Base-by-base conservation (phyloP, 2,329 filamentous ascomycete genomes). In the Penicillium sp. region DNA sequence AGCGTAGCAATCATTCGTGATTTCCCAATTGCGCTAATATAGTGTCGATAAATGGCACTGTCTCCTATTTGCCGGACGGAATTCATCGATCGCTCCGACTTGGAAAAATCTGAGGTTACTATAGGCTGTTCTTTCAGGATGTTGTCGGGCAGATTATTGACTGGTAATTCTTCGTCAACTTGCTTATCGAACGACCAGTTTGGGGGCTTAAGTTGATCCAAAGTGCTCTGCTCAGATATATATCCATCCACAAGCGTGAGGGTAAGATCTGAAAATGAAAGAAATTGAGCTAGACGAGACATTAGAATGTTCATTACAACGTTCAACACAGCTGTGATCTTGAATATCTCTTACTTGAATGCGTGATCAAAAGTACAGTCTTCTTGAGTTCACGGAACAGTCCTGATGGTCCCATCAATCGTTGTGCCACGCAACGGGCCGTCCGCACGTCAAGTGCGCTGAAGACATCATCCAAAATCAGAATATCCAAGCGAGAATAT, bases 391-490 rank as follows among this genome's bases (percentile, higher is more conserved):
- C 14, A 13, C 54, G 54, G 4, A 56, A 26, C 8, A 56, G n/a
- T 19, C 54, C 54, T 19, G 24, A 16, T 19, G 41, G 48, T 2
- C 48, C 43, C 7, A 56, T 21, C 11, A 52, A 22, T 22, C 47
- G 43, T 7, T 52, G n/a, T n/a, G 46, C 24, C 7, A 52, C 45
- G 7, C 24, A 14, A 8, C 14, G 13, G 3, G 37, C 47, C 5
- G 47, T 45, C 19, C 11, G 24, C 14, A n/a, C 21, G 27, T 58
- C 55, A 37, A 53, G n/a, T 2, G 51, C 55, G 39, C 55, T 58
- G 21, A 58, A 55, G 10, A 41, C 45, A 55, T 58, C 55, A 45
- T 58, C 52, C 22, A 58, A 31, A 16, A 55, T 29, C 35, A 54
- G 27, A 2, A 43, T 47, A 37, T 41, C 21, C 10, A 11, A 43